Evolutionary conservation across 352 stramenopile species (phyloP).

Genomic region (Globisporangium spinosum): DNA sequence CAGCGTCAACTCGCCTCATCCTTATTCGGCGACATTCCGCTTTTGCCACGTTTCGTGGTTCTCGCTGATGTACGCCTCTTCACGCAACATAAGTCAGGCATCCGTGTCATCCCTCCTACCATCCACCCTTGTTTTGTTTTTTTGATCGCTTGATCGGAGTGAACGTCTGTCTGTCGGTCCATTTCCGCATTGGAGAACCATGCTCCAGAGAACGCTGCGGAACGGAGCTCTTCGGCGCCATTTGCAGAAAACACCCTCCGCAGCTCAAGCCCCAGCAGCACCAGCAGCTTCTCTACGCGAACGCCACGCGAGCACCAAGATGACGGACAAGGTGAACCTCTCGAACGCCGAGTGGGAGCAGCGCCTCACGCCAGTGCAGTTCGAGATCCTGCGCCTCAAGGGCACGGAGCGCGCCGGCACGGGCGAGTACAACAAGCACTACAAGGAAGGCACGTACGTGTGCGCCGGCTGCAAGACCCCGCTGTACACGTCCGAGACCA

Average conservation of each 20-base stretch:
- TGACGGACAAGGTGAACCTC: slow-evolving; percentile 45
- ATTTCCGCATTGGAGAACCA: slow-evolving; percentile 1
- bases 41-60: slow-evolving; percentile 1
- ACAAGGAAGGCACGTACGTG: slow-evolving; percentile 81
- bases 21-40: neutral
- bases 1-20: no score
- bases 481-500: slow-evolving; percentile 85
- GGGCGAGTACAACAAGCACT: slow-evolving; percentile 89
- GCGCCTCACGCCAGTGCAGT: slow-evolving; percentile 74
- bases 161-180: neutral
- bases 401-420: slow-evolving; percentile 86
- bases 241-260: slow-evolving; percentile 4
- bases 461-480: slow-evolving; percentile 86
- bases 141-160: neutral
- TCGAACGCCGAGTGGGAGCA: slow-evolving; percentile 83
- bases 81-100: neutral
- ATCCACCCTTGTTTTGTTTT: neutral
- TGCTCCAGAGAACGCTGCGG: slow-evolving; percentile 10
- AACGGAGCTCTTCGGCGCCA: slow-evolving; percentile 7
- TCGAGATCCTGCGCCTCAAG: slow-evolving; percentile 87
- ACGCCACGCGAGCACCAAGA: slow-evolving; percentile 27
- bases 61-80: neutral
- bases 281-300: neutral
- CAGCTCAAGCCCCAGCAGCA: neutral
- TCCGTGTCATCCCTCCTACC: slow-evolving; percentile 3